Percentiles rank a stretch among this genome's conserved stretches.
Evolutionary conservation across 2,329 filamentous ascomycete species (phyloP).

Genomic region (Clonostachys chloroleuca): DNA sequence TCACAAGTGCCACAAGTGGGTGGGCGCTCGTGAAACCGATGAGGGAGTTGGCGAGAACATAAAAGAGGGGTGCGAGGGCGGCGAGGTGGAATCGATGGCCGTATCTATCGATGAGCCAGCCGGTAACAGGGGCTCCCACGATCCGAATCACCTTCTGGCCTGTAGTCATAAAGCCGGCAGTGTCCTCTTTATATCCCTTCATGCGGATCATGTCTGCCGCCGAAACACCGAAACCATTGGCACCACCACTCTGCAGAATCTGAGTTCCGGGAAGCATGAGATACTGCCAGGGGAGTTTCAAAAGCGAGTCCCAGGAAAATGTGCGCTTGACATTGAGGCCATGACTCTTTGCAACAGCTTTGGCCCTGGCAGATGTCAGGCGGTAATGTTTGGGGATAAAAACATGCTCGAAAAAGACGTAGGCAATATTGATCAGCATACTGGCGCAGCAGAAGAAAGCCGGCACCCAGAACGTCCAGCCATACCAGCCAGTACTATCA

Average conservation of each 20-base stretch:
- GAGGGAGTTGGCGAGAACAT: conserved; percentile 10
- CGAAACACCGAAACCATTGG: conserved; percentile 9
- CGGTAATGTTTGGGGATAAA: conserved; percentile 4
- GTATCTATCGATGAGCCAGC: conserved; percentile 12
- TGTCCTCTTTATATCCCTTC: conserved; percentile 13
- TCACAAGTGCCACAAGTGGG: conserved; percentile 10
- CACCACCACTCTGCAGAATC: conserved; percentile 11
- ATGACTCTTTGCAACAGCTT: conserved; percentile 4
- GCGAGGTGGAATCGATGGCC: conserved; percentile 13
- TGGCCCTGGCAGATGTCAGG: conserved; percentile 7
- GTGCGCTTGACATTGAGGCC: conserved; percentile 3
- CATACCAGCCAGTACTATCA: conserved; percentile 13
- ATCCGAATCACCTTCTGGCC: conserved; percentile 11
- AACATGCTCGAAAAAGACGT: conserved; percentile 11
- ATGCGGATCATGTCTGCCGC: conserved; percentile 14
- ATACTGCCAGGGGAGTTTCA: conserved; percentile 10
- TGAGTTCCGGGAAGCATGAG: conserved; percentile 14
- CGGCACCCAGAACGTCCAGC: conserved; percentile 14
- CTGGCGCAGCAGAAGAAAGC: conserved; percentile 11
- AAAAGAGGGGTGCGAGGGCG: conserved; percentile 10
- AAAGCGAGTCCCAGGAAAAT: conserved; percentile 10
- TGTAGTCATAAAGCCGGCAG: conserved; percentile 12
- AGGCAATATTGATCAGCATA: conserved; percentile 10
- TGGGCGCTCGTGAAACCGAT: conserved; percentile 12
- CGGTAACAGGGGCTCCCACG: conserved; percentile 9